Evolutionary conservation across 495 filamentous ascomycete species (phyloP), one percentile per base, ranked within the genome.

Genomic region (Lophium mytilinum): DNA sequence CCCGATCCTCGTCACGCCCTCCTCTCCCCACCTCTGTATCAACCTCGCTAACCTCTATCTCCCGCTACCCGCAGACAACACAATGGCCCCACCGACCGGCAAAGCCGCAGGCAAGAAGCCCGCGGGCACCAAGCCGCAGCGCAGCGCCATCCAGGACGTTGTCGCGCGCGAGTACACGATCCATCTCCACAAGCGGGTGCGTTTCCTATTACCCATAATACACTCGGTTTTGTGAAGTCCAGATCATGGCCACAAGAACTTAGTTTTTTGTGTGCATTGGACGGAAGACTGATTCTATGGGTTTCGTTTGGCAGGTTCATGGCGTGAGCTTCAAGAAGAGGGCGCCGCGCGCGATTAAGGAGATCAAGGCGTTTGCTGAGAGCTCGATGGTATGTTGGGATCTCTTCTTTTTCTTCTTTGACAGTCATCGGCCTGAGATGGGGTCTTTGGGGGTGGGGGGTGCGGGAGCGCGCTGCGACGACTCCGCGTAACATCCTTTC

Each of bases 91-190:
- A 40, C 21, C 21, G 4, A 21, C 40, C 30, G 37, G 33, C 5
- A 63, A 58, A 24, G 37, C 34, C 18, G 47, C 14, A 11, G 50
- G 43, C 36, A 62, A 66, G 59, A 66, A 66, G 55, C 63, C 80
- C 58, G 80, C 80, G 65, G 81, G 77, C 73, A n/a, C n/a, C n/a
- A 95, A 95, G 85, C 78, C 78, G 69, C 70, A 72, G 67, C 88
- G 91, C 71, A 96, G 90, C 72, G 93, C 93, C 77, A 95, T 97
- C 74, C 86, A 88, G 71, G 91, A 97, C 77, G 94, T 97, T 69
- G 93, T 99, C 71, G 84, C 93, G 57, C 90, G 93, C 82, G 94
- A 99, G 81, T 99, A 97, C 84, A 99, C 93, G 74, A 99, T 99
- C 82, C 92, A 99, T 83, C 78, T 99, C 62, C 93, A 99, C 87